A percentile compares a stretch with the other conserved stretches of the same genome.
Conservation (phyloP, 2,329 filamentous ascomycete species). For the Cladophialophora bantiana region DNA sequence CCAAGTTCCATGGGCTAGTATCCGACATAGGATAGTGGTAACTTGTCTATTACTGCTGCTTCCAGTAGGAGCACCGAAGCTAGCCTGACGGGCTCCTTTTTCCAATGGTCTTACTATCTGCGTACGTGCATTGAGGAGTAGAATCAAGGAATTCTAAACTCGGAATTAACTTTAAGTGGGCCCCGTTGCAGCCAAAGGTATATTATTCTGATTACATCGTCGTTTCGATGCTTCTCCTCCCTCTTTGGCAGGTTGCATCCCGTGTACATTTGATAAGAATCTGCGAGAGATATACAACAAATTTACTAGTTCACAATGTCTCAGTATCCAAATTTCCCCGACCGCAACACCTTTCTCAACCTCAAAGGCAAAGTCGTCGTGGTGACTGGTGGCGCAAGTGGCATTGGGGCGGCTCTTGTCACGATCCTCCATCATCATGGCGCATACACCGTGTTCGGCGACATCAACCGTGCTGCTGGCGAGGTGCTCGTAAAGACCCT, state of each 20-base stretch:
- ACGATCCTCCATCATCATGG: slow-evolving; percentile 48
- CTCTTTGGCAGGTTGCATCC: background rate
- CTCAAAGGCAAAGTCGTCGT: slow-evolving; percentile 28
- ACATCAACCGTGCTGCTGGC: slow-evolving; percentile 46
- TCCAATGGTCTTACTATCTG: no score
- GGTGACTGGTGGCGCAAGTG: slow-evolving; percentile 45
- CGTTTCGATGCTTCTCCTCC: background rate
- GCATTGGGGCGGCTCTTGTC: slow-evolving; percentile 54
- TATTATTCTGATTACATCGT: slow-evolving; percentile 1
- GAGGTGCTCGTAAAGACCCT: slow-evolving; percentile 29
- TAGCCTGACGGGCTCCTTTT: background rate
- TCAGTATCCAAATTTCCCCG: slow-evolving; percentile 9
- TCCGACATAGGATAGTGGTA: background rate
- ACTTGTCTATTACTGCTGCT: background rate
- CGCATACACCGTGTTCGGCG: slow-evolving; percentile 55
- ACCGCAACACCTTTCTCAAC: slow-evolving; percentile 1
- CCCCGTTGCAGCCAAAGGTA: background rate
- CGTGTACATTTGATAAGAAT: background rate
- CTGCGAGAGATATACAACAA: background rate
- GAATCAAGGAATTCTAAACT: background rate
- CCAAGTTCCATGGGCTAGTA: background rate
- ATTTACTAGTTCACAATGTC: background rate
- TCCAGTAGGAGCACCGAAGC: background rate
- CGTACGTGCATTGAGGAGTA: background rate
- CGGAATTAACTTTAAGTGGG: background rate